Conservation (phyloP, 495 filamentous ascomycete genomes). For the Aspergillus olivimuriae region DNA sequence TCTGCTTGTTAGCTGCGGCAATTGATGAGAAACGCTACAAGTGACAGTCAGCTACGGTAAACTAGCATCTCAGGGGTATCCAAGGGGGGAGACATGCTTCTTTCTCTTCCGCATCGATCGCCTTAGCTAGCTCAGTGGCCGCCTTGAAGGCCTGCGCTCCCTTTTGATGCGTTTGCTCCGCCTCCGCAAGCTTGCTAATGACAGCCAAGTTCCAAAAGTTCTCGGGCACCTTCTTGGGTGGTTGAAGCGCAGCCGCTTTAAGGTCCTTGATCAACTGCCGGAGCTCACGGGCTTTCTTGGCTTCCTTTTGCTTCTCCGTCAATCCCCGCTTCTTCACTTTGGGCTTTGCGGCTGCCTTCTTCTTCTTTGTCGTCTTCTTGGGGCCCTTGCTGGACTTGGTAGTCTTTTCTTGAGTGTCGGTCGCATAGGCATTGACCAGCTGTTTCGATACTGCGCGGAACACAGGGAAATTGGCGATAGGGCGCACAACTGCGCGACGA, state of each 20-base stretch:
- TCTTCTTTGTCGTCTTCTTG: constrained; percentile 15
- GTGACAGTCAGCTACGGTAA: constrained; percentile 30
- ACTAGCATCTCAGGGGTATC: background rate
- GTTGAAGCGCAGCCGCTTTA: constrained; percentile 25
- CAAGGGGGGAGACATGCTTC: constrained; percentile 26
- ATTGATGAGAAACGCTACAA: constrained; percentile 45
- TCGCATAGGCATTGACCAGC: constrained; percentile 24
- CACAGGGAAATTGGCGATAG: constrained; percentile 3
- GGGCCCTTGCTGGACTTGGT: too few species aligned
- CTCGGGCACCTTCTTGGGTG: constrained; percentile 21
- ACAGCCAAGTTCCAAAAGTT: constrained; percentile 20
- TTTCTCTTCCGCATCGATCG: constrained; percentile 19
- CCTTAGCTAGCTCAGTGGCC: constrained; percentile 15
- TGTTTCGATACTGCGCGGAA: constrained; percentile 1
- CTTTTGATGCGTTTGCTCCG: background rate
- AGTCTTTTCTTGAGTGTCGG: constrained; percentile 11
- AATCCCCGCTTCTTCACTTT: constrained; percentile 13
- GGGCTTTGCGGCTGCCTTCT: constrained; percentile 2
- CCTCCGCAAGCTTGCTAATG: constrained; percentile 11
- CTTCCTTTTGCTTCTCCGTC: constrained; percentile 26
- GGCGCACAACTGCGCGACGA: constrained; percentile 7
- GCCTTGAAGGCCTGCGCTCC: constrained; percentile 12
- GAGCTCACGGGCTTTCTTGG: constrained; percentile 12
- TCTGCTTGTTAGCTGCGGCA: constrained; percentile 41
- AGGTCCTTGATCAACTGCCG: constrained; percentile 21